Base-by-base conservation (phyloP, 495 filamentous ascomycete genomes). In the Margaritispora aquatica region DNA sequence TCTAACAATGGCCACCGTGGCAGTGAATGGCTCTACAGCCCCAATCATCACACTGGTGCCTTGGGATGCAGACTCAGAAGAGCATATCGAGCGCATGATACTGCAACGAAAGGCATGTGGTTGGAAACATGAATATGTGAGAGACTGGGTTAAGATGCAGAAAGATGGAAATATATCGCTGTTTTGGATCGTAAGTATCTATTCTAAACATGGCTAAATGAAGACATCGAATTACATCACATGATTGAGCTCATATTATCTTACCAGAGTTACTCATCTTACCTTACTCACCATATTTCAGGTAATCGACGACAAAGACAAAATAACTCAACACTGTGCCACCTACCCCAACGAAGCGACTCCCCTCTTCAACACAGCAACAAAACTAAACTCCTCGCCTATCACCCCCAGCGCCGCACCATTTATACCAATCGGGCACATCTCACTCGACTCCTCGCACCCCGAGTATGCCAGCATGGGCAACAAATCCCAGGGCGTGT, bases 341-440 rank as follows among this genome's bases (percentile, higher is more conserved):
- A 24, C n/a, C 2, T 65, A 57, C 27, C 63, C 59, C 9, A 38
- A 66, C 61, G 72, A 72, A 64, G 26, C 52, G 20, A 52, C 51
- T 19, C 55, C 65, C 15, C 55, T 75, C 41, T 27, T 55, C n/a
- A 69, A 74, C 41, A 67, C 71, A 13, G 69, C 73, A 59, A 51
- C 44, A 29, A 34, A 65, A 26, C n/a, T 70, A 24, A 63, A 63
- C 41, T 66, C 66, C 31, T 58, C 63, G 38, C 53, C 59, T 54
- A 61, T 69, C 34, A 55, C 65, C 29, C 65, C 67, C 47, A 68
- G 68, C 3, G 63, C 63, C 8, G 8, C 29, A 1, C 27, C 62
- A 17, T 74, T 74, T 63, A 63, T 63, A 11, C 73, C 73, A n/a
- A 63, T 74, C 54, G 72, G 73, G n/a, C 72, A 74, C 57, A 71